These are phyloP conservation scores for Globisporangium emineosum DNA, from an alignment of 352 stramenopile species.

Conservation along the genomic window DNA sequence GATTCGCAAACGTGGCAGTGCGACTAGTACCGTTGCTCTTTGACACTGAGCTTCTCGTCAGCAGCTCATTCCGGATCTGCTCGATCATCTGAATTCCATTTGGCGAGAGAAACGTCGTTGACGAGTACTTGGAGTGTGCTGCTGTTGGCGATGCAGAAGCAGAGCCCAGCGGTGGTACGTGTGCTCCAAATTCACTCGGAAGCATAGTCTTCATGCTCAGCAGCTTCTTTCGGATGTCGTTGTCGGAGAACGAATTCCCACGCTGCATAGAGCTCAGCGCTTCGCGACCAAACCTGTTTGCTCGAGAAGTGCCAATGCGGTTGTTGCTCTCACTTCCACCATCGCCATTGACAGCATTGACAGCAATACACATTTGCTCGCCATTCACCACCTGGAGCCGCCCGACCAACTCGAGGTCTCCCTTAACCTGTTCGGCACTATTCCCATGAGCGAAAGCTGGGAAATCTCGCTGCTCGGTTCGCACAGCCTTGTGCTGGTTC, in stretches of 20 bases:
- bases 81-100: conserved; percentile 43
- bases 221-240: conserved; percentile 32
- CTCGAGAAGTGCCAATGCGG: conserved; percentile 8
- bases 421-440: conserved; percentile 50
- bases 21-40: conserved; percentile 19
- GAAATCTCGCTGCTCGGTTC: conserved; percentile 64
- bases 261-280: neutral
- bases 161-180: neutral
- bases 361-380: conserved; percentile 24
- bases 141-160: neutral
- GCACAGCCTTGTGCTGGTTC: conserved; percentile 66
- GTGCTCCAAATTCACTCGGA: neutral
- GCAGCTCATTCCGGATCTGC: conserved; percentile 39
- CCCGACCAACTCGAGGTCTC: conserved; percentile 59
- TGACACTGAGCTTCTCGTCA: conserved; percentile 21
- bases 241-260: neutral
- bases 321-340: conserved; percentile 9
- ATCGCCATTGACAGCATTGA: neutral
- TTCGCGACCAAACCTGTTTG: conserved; percentile 8
- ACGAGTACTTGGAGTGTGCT: neutral
- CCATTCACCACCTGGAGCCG: conserved; percentile 42
- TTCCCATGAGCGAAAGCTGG: conserved; percentile 28
- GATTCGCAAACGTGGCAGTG: conserved; percentile 13
- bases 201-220: conserved; percentile 27
- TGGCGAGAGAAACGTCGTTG: conserved; percentile 24